Evolutionary conservation across 768 basidiomycete genomes (phyloP), one percentile per base, ranked within the genome.

Genomic region (Nidularia sp.): DNA sequence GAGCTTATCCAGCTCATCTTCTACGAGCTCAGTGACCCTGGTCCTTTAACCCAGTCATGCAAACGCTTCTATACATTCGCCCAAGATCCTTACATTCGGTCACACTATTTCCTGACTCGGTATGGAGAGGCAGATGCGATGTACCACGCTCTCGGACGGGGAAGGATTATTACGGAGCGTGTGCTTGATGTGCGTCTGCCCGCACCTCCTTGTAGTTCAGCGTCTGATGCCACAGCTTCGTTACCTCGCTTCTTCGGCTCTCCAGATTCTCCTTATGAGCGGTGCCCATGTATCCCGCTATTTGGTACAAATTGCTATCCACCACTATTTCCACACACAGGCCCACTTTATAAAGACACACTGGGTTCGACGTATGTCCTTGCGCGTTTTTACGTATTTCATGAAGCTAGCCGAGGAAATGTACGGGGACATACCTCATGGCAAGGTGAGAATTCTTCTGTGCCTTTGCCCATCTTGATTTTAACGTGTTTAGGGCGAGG

Each of bases 221-320:
- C 43, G 52, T 46, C 48, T 32, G 35, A 36, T 43, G 48, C 47
- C 48, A 53, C 48, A 55, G 43, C 45, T 52, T 60, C 36, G 60
- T 63, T 53, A 50, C 57, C 22, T 49, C 51, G 51, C 55, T 50
- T 25, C 53, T 59, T 50, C 58, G 43, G 59, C 45, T 54, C 55
- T 35, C 41, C 53, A 90, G 88, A 86, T 86, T 60, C 77, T 91
- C 50, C 70, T 90, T 53, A 74, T 79, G 48, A 88, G 86, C 59
- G 88, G 88, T 50, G 88, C 87, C 50, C 86, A 88, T 62, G 66
- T 90, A 55, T 90, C 88, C 55, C 80, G 89, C 46, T 91, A 91
- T 69, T 76, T 91, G 45, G 76, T 85, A 45, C 89, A 91, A 66
- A 77, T 86, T 49, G 85, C 88, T 34, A 81, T 86, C 49, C 88